Base-by-base conservation (phyloP, 108 stramenopile genomes). In the Aurantiochytrium sp. region DNA sequence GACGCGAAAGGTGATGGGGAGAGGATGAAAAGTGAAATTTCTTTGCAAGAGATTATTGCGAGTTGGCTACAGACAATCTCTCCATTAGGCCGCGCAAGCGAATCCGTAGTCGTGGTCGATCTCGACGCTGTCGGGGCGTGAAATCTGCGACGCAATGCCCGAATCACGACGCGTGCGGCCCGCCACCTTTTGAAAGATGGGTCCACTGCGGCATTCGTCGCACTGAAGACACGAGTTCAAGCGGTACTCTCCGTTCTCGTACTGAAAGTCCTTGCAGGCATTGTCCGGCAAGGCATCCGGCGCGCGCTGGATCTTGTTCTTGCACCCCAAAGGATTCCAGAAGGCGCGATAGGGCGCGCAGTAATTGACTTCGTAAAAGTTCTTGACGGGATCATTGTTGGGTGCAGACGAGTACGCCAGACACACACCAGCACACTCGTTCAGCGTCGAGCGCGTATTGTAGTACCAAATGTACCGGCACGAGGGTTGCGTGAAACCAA, bases 401-500 rank as follows among this genome's bases (percentile, higher is more conserved):
- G 76, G 76, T 18, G 76, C 6, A 6, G 25, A 53, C 12, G 51
- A n/a, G 28, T 83, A 53, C 1, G 51, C 45, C 12, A 23, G 43
- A 45, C 76, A 83, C 6, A 83, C 23, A 6, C 76, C 4, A 0
- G 14, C 45, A 23, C 76, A 83, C 51, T 53, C 76, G 49, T 83
- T 35, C 19, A 23, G 12, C 43, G 76, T 83, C 16, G 45, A 53
- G 18, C n/a, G 23, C 76, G 76, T 83, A 23, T 83, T 83, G 3
- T 53, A 83, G 76, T 83, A 83, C 76, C 76, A 83, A 28, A 83
- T 83, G 49, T 53, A 53, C 51, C 51, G 44, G 76, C 76, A 83
- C 0, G 64, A 28, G 16, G 45, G 49, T 45, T 83, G 49, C 76
- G 76, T 83, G 51, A 83, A 83, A 1, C 76, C 76, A 12, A 4